Evolutionary conservation across 176 grass and related monocot species (phyloP), one percentile per base, ranked within the genome.

Genomic region (Rhynchospora breviuscula): DNA sequence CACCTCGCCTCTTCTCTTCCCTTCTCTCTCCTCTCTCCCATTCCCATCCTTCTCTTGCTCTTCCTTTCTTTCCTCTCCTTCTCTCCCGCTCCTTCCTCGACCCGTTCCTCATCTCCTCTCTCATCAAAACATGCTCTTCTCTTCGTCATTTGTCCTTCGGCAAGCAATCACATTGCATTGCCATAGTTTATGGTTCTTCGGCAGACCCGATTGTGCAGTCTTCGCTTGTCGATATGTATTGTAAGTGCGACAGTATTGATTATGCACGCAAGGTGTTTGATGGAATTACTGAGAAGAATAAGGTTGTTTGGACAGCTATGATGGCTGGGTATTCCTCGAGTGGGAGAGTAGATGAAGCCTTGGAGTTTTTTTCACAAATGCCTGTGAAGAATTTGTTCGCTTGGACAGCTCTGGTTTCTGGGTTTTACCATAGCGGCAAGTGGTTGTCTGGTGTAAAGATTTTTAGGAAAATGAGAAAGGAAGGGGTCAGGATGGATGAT

Each of bases 401-500:
- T 5, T 95, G 95, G 95, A 98, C 95, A 33, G 92, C 95, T 3
- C 83, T 98, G 15, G 87, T 95, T 44, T 93, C 92, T 48, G 95
- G 92, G 65, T 86, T 90, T 23, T 78, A 91, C n/a, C 90, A 63
- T 67, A 86, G 84, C 25, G 87, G 95, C 0, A 59, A 93, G 29
- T 87, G 91, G 82, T 63, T 80, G 44, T 33, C 54, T 13, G 87
- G 88, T 0, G 65, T 91, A 35, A 83, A 73, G 84, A 58, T 91
- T 53, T 98, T 98, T 85, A 78, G 76, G 14, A 79, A 90, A 72
- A 95, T 98, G 95, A 91, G 86, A 65, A 89, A 88, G 53, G 82
- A 90, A 31, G 86, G 40, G 46, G 59, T 98, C 7, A 79, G 49
- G 26, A 91, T 98, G 10, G 91, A 95, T 31, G 92, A 98, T 9